phyloP scores from a whole-genome alignment of 2,329 filamentous ascomycete genomes.

The Raffaelea albimanens region DNA sequence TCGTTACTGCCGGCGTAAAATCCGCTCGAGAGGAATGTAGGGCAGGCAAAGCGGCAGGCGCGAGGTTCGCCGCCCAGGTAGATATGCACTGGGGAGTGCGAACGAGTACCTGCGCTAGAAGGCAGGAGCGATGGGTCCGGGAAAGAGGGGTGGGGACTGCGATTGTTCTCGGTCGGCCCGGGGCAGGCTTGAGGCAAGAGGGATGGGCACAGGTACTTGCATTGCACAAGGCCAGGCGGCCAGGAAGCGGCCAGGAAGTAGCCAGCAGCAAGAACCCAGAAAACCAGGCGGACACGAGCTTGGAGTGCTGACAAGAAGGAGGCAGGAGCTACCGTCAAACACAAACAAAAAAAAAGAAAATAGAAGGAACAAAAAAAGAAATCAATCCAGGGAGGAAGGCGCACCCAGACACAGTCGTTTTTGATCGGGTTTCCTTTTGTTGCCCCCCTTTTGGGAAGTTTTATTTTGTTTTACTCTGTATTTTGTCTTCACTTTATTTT shows the following conservation, averaged over 20 bases:
- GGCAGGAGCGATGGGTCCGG: constrained; percentile 1
- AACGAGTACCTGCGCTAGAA: constrained; percentile 10
- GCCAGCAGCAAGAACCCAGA: too few relatives aligned
- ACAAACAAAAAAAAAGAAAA: too few relatives aligned
- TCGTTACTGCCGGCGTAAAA: not conserved
- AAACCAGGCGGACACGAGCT: too few relatives aligned
- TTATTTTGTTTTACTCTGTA: too few relatives aligned
- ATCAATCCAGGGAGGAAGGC: too few relatives aligned
- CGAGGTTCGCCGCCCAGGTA: not conserved
- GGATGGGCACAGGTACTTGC: not conserved
- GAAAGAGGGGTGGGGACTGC: constrained; percentile 4
- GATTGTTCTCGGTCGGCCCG: constrained; percentile 3
- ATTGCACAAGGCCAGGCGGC: not conserved
- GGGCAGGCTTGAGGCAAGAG: not conserved
- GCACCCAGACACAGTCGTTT: too few relatives aligned
- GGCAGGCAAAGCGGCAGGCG: not conserved
- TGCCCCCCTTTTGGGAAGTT: too few relatives aligned
- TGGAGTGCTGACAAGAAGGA: too few relatives aligned
- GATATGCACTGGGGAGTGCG: not conserved
- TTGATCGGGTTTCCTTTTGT: too few relatives aligned
- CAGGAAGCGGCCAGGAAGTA: not conserved
- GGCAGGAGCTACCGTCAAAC: too few relatives aligned
- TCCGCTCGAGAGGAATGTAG: not conserved
- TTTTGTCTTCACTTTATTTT: too few relatives aligned
- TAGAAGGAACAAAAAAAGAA: too few relatives aligned